Base-by-base conservation (phyloP, 2,329 filamentous ascomycete species). In the Phyllosticta paracitricarpa region DNA sequence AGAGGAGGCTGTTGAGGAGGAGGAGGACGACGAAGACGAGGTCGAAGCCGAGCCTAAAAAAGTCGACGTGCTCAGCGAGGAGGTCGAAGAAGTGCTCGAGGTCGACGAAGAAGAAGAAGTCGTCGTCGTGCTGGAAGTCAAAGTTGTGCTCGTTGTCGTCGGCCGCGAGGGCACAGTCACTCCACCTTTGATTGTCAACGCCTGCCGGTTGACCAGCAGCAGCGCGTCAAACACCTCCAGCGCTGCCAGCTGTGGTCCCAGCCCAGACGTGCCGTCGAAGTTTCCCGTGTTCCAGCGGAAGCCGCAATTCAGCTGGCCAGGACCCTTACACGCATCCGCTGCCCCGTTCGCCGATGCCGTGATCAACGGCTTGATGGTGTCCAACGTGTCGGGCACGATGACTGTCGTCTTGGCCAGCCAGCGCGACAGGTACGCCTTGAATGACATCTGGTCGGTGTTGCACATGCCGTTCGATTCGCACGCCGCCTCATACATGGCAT, bases 181-280 rank as follows among this genome's bases (percentile, higher is more conserved):
- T 48, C 14, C 40, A 48, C 40, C 40, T 1, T 17, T n/a, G 6
- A n/a, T 48, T 4, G 40, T 48, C 40, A 48, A 48, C 40, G 40
- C 40, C 40, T 48, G 40, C 40, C 28, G 17, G 35, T n/a, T 24
- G 10, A 59, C n/a, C 22, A 62, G n/a, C 17, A 48, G 61, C 72
- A 17, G 77, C 73, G 51, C 71, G 72, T 82, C 75, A 56, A 85
- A 73, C 57, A 82, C 77, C 63, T 82, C 82, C 33, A 86, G 71
- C 3, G 80, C 82, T 62, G 77, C 77, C 81, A 85, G 84, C 71
- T 84, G 79, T 70, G 85, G 80, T 12, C 82, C 82, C 9, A 83
- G 81, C 54, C 83, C 82, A 8, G 56, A 24, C n/a, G 71, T 75
- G 22, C 78, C 76, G 66, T 84, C 81, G 64, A 78, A 78, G 1